Conservation (phyloP, 2,329 filamentous ascomycete genomes). For the Orbilia quercus region DNA sequence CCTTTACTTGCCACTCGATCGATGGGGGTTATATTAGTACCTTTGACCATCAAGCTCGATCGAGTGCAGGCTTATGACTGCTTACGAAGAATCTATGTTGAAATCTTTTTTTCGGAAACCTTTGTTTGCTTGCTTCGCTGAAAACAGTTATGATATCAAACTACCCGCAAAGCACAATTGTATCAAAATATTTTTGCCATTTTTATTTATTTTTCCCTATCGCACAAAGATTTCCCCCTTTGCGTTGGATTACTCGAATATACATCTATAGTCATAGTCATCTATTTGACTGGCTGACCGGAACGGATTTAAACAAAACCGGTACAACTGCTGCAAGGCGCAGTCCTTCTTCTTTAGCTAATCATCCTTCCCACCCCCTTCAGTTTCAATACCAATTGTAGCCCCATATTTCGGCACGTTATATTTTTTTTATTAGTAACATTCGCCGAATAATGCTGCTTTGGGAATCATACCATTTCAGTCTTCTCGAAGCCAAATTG, state of each 20-base stretch:
- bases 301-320: constrained; percentile 52
- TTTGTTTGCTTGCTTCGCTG: constrained; percentile 9
- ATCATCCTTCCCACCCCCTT: constrained; percentile 19
- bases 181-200: constrained; percentile 33
- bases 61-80: constrained; percentile 36
- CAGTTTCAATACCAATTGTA: constrained; percentile 31
- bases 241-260: constrained; percentile 15
- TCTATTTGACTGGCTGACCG: constrained; percentile 55
- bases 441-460: constrained; percentile 25
- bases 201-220: constrained; percentile 26
- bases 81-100: constrained; percentile 46
- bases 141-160: constrained; percentile 33
- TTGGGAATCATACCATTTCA: constrained; percentile 21
- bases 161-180: constrained; percentile 38
- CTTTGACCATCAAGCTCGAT: constrained; percentile 8
- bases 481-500: constrained; percentile 14
- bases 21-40: constrained; percentile 32
- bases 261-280: constrained; percentile 17
- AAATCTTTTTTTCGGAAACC: constrained; percentile 11
- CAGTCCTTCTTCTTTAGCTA: constrained; percentile 35
- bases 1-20: constrained; percentile 40
- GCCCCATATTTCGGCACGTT: constrained; percentile 19
- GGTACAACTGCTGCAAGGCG: constrained; percentile 37
- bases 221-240: constrained; percentile 18
- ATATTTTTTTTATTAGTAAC: constrained; percentile 25